A percentile compares a stretch with the other conserved stretches of the same genome.
phyloP scores from a whole-genome alignment of 2,329 filamentous ascomycete genomes.

The Pseudocercospora fuligena region DNA sequence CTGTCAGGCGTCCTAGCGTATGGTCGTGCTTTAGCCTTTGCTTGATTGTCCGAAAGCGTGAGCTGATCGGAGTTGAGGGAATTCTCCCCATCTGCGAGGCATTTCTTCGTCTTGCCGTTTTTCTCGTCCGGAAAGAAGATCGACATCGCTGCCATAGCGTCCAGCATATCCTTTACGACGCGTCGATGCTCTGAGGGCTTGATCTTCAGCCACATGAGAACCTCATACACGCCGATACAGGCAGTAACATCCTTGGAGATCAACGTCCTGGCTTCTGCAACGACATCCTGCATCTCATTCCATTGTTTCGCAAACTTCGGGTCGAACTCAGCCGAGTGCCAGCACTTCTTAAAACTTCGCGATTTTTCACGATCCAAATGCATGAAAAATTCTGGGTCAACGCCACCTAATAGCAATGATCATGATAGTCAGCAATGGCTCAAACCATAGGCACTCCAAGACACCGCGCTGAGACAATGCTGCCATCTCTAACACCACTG shows the following conservation, averaged over 20 bases:
- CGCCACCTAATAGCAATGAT: no score
- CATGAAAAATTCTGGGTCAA: no score
- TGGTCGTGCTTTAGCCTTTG: conserved; percentile 46
- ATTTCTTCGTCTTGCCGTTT: conserved; percentile 1
- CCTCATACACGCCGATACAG: conserved; percentile 18
- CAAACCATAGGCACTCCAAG: no score
- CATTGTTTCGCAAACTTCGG: conserved; percentile 47
- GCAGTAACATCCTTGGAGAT: background rate
- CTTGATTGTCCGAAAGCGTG: conserved; percentile 47
- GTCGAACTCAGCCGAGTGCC: conserved; percentile 52
- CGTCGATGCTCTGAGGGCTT: conserved; percentile 42
- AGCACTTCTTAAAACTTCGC: conserved; percentile 36
- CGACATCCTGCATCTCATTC: conserved; percentile 44
- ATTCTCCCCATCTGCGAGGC: background rate
- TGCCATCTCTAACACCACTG: no score
- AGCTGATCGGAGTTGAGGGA: background rate
- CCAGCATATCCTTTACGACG: conserved; percentile 45
- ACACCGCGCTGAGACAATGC: no score
- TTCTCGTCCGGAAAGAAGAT: conserved; percentile 44
- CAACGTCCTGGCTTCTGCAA: conserved; percentile 26
- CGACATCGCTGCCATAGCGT: conserved; percentile 45
- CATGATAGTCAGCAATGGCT: no score
- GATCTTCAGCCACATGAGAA: conserved; percentile 34
- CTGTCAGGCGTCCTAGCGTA: conserved; percentile 46
- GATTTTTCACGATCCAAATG: no score